Evolutionary conservation across 1,139 yeast genomes (phyloP), one percentile per base, ranked within the genome.

Genomic region (Groenewaldozyma auringiensis): DNA sequence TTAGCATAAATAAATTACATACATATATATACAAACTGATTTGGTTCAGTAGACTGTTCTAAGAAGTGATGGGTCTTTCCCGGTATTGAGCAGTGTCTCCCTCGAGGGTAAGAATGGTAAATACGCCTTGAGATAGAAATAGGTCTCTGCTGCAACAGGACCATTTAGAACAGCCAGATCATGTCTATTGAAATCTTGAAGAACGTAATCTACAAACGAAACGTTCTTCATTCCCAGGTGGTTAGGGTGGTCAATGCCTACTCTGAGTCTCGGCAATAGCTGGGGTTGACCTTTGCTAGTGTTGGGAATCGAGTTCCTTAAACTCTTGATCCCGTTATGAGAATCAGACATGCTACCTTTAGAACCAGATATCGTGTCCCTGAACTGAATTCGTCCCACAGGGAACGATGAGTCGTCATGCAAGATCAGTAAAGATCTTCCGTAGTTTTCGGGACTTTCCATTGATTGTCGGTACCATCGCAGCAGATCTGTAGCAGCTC

Each of bases 401-500:
- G 74, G 75, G 11, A 80, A 60, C 50, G 79, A 82, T 34, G 86
- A 63, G 53, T 87, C 95, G 60, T 87, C 96, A 59, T 85, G 94
- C 1, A 86, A 57, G 0, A 87, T 72, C 1, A 85, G 70, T 48
- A 81, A 37, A n/a, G 44, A 37, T 14, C 37, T 38, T 2, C 33
- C 38, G 14, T 45, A 41, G 32, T 34, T 39, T 3, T 37, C n/a
- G 14, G 22, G 34, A 20, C 29, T 43, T 6, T 16, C 29, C 21
- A 37, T 18, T 4, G 40, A 37, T 3, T 21, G 34, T 9, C 47
- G 21, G 20, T 41, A 63, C 53, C 65, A 63, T 29, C 58, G 58
- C 75, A 79, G 74, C 17, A 77, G 70, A n/a, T 51, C 49, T 14
- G 42, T 36, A 14, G 61, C 53, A 1, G 65, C 60, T 36, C 47